Conservation (phyloP, 345 rosid species). For the Eucalyptus viminalis region DNA sequence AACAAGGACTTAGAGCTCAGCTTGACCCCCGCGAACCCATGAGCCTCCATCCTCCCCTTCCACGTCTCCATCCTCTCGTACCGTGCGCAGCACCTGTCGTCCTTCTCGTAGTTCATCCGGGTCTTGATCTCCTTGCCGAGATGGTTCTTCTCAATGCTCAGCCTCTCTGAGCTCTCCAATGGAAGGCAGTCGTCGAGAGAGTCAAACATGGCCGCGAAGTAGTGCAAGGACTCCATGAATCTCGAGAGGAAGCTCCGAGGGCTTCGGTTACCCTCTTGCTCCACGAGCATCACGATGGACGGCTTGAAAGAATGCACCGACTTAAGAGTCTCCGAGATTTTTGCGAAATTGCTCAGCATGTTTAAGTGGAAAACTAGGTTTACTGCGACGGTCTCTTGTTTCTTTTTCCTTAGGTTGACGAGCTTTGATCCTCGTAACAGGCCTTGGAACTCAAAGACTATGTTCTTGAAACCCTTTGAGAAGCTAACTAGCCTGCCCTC, state of each 20-base stretch:
- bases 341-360: constrained; percentile 2
- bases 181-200: constrained; percentile 58
- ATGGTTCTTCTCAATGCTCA: constrained; percentile 49
- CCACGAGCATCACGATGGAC: constrained; percentile 35
- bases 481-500: constrained; percentile 45
- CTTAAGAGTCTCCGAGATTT: constrained; percentile 30
- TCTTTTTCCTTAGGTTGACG: constrained; percentile 19
- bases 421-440: constrained; percentile 20
- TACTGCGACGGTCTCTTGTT: constrained; percentile 43
- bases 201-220: constrained; percentile 63
- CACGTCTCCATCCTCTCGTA: constrained; percentile 46
- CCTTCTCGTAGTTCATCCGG: constrained; percentile 24
- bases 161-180: constrained; percentile 31
- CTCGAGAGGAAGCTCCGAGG: constrained; percentile 35
- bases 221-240: constrained; percentile 58
- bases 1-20: constrained; percentile 47
- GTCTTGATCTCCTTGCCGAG: constrained; percentile 50
- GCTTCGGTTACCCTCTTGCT: constrained; percentile 39
- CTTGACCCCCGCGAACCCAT: constrained; percentile 37
- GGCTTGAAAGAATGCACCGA: constrained; percentile 31
- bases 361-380: constrained; percentile 47
- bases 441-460: constrained; percentile 53
- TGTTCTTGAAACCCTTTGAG: constrained; percentile 26
- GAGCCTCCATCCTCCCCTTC: constrained; percentile 55
- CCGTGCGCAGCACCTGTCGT: background rate